Base-by-base conservation (phyloP, 2,329 filamentous ascomycete genomes). In the Rachicladosporium sp. region DNA sequence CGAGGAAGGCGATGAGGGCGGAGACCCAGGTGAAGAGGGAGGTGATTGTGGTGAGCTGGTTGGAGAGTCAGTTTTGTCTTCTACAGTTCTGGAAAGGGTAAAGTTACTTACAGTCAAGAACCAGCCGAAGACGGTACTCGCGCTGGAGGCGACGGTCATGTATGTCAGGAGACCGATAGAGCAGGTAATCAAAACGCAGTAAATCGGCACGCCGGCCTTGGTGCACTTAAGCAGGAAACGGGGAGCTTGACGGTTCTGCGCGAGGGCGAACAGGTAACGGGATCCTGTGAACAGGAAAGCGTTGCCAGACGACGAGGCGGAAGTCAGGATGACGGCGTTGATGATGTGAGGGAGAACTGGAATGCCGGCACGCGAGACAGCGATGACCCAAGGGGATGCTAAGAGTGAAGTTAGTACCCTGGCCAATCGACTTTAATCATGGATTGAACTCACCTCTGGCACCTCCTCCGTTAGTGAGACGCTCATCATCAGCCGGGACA, bases 141-240 rank as follows among this genome's bases (percentile, higher is more conserved):
- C 50, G 30, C 52, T 43, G 31, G 45, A 36, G 12, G 48, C 44
- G 29, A 52, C 47, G 47, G 62, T 69, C 64, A 77, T 70, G 58
- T 74, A 78, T 48, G 69, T 6, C 64, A 71, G 74, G 8, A 75
- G 55, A 10, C 65, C 51, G 10, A 78, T 70, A 43, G 71, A 74
- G 69, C 63, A 47, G 35, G 48, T 50, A 43, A 49, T 52, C 5
- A 69, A 42, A 49, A 93, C 85, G 21, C 29, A 31, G 47, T 66
- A 68, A 93, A 68, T 1, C 86, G 87, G 63, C 93, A 87, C 48
- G 93, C 78, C 59, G 93, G 93, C 36, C 75, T 75, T 69, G 53
- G 78, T 75, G 46, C 79, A 69, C 50, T 76, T 74, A 23, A 67
- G 63, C 9, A 46, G 45, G 50, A 74, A 61, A 38, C 56, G 61